Conservation (phyloP, 2,329 filamentous ascomycete genomes). For the Elsinoe ampelina region DNA sequence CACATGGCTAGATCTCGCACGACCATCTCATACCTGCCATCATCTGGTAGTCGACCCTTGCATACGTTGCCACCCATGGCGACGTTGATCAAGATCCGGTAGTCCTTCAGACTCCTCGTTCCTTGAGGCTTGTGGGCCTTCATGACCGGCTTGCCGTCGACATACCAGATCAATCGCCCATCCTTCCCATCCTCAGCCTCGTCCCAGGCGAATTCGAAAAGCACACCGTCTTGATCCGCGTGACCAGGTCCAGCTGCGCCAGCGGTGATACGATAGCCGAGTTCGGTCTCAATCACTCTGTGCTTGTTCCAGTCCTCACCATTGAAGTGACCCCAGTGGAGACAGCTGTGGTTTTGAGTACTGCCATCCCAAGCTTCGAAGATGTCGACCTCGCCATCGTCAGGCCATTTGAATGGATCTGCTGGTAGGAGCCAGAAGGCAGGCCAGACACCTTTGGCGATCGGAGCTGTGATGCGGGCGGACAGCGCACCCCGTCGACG, state of each 20-base stretch:
- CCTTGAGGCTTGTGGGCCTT: constrained; percentile 45
- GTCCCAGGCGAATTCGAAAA: constrained; percentile 50
- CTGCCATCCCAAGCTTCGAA: constrained; percentile 55
- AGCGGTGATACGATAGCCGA: background rate
- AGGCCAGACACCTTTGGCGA: constrained; percentile 50
- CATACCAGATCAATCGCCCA: constrained; percentile 49
- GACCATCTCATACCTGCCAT: constrained; percentile 50
- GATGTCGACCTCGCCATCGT: constrained; percentile 52
- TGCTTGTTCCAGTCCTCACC: constrained; percentile 49
- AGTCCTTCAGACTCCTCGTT: constrained; percentile 47
- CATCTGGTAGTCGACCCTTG: constrained; percentile 40
- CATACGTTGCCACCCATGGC: constrained; percentile 55
- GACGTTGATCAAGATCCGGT: constrained; percentile 49
- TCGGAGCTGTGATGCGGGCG: constrained; percentile 44
- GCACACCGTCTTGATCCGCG: constrained; percentile 31
- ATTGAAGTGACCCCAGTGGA: constrained; percentile 51
- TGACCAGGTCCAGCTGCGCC: background rate
- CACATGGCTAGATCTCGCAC: constrained; percentile 45
- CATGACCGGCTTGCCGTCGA: constrained; percentile 50
- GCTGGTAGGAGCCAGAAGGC: constrained; percentile 52
- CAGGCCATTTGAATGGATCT: constrained; percentile 51
- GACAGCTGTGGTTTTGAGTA: constrained; percentile 45
- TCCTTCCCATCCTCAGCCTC: constrained; percentile 34
- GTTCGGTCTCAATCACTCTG: constrained; percentile 41
- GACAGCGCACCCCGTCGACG: constrained; percentile 45